A percentile compares a stretch with the other conserved stretches of the same genome.
Evolutionary conservation across 371 early-diverging fungal species (phyloP).

Genomic region (Zopfochytrium polystomum): DNA sequence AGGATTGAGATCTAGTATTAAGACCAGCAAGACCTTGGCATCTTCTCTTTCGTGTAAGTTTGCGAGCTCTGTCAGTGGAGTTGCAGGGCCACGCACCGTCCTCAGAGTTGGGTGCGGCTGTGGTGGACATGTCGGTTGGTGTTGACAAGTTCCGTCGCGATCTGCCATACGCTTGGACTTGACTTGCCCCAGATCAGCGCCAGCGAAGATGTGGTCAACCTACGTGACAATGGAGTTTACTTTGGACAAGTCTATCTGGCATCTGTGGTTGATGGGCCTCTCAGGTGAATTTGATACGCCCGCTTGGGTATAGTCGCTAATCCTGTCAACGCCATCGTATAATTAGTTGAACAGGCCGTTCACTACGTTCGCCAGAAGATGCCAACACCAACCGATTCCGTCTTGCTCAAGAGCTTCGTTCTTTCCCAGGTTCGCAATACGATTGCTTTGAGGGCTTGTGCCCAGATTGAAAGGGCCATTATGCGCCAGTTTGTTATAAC

Average conservation of each 20-base stretch:
- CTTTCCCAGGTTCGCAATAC: slow-evolving; percentile 20
- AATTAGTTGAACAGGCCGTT: slow-evolving; percentile 25
- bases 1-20: no score
- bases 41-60: no score
- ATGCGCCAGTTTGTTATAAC: background rate
- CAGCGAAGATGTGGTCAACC: background rate
- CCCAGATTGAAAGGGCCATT: background rate
- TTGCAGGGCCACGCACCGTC: background rate
- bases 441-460: background rate
- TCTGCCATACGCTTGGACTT: background rate
- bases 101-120: background rate
- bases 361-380: slow-evolving; percentile 6
- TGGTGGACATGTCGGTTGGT: slow-evolving; percentile 2
- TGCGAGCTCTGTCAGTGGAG: no score
- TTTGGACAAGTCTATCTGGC: slow-evolving; percentile 31
- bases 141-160: slow-evolving; percentile 7
- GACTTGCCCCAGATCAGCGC: background rate
- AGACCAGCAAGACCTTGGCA: no score
- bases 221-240: background rate
- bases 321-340: background rate
- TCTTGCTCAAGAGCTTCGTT: slow-evolving; percentile 13
- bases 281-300: slow-evolving; percentile 11
- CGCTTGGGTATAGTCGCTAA: no score
- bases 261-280: slow-evolving; percentile 38
- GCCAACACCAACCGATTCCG: background rate